Evolutionary conservation across 1,139 yeast species (phyloP), one percentile per base, ranked within the genome.

Genomic region (Candida frijolesensis): DNA sequence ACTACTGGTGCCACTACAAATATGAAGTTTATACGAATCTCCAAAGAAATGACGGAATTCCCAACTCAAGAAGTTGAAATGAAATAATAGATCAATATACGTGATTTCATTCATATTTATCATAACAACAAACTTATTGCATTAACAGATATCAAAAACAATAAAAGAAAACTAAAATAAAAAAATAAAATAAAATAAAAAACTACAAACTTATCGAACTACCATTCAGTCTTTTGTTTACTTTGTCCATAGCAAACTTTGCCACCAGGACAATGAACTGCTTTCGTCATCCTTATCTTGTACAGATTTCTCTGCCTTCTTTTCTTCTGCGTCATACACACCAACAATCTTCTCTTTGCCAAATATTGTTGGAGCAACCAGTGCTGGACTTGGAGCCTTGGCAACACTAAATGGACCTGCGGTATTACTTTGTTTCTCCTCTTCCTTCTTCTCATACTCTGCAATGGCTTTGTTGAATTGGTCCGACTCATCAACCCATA

Each of bases 1-100:
- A 81, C 89, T 9, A 73, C 80, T 56, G 97, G 97, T 39, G 92
- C 95, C n/a, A 69, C 87, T 48, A 84, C 87, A 40, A 76, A 80
- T 15, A 72, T 90, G 64, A 83, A 80, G 53, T 78, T 72, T 53
- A 60, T 70, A 4, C 64, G 64, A 38, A 60, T 80, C 32, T 67
- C 72, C 32, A 67, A 69, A 53, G 67, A 63, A 43, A 68, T 68
- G 72, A 53, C 58, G 6, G 59, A 58, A 38, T 61, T 71, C 45
- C 72, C 73, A 1, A 55, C 60, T 2, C 57, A 59, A 46, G 73
- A 71, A 42, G 58, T 57, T 32, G 63, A 58, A 46, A 68, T 67
- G 71, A 38, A 38, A 9, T 38, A 12, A 25, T 6, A 9, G 29
- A 25, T 25, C 7, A 25, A 25, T 25, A 25, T 6, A 25, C 29